These are phyloP conservation scores for Pinus albicaulis DNA, from an alignment of 75 land plant species.

Conservation along the genomic window DNA sequence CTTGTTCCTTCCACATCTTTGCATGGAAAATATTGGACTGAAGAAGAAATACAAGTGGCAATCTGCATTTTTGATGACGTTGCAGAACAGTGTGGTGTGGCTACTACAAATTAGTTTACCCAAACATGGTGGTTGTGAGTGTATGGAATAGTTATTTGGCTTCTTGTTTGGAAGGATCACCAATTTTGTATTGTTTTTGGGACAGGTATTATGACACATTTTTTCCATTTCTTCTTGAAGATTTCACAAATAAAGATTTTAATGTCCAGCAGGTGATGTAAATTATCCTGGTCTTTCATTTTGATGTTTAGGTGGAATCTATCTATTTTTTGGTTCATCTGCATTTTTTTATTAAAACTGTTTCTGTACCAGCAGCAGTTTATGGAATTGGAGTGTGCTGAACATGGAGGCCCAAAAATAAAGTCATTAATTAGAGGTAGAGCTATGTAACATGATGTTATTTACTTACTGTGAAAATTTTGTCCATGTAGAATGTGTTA, in stretches of 20 bases:
- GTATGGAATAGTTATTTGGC: background rate
- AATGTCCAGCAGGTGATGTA: conserved; percentile 50
- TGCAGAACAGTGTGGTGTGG: conserved; percentile 49
- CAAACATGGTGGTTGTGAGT: background rate
- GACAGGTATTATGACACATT: conserved; percentile 49
- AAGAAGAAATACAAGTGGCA: conserved; percentile 45
- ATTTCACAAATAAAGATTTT: conserved; percentile 32
- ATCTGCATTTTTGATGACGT: conserved; percentile 56
- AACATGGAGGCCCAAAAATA: conserved; percentile 44
- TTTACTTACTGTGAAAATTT: background rate
- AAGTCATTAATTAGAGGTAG: conserved; percentile 40
- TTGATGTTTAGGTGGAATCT: background rate
- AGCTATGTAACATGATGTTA: background rate
- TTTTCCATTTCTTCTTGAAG: conserved; percentile 43
- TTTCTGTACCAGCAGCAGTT: conserved; percentile 28
- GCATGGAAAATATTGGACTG: conserved; percentile 30
- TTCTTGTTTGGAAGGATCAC: background rate
- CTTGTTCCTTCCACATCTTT: conserved; percentile 21
- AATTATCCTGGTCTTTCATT: conserved; percentile 4
- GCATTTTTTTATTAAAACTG: background rate
- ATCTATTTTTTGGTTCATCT: background rate
- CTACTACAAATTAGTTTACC: conserved; percentile 30
- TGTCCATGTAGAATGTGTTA: conserved; percentile 2
- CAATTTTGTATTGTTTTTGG: background rate
- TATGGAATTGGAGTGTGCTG: conserved; percentile 67